phyloP scores from a whole-genome alignment of 305 asterid species.

The Salvia sclarea region DNA sequence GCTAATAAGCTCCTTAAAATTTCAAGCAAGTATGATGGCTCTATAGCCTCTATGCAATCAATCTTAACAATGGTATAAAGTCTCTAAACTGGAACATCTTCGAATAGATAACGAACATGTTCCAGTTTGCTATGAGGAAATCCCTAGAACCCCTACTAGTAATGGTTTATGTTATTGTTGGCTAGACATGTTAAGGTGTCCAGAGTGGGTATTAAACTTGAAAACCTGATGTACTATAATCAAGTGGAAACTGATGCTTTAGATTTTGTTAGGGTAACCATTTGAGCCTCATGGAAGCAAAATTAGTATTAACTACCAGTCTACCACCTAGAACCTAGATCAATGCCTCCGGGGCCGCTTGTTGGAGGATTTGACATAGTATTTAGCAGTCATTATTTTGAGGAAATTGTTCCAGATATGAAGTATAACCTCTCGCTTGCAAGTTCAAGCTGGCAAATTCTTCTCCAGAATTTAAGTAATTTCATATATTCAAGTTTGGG shows the following conservation, averaged over 20 bases:
- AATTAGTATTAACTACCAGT: not conserved
- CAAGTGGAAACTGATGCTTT: slow-evolving; percentile 17
- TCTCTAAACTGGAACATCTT: not conserved
- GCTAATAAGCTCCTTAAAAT: not conserved
- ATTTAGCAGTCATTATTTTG: not conserved
- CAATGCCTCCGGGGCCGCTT: slow-evolving; percentile 5
- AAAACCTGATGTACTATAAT: not conserved
- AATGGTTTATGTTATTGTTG: not conserved
- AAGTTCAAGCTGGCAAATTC: slow-evolving; percentile 3
- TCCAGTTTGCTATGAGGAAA: not conserved
- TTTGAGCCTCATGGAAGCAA: not conserved
- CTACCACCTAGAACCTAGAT: not conserved
- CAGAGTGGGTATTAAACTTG: not conserved
- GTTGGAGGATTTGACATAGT: not conserved
- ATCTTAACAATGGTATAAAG: too few species aligned
- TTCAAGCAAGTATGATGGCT: not conserved
- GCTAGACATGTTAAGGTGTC: not conserved
- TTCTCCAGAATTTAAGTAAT: not conserved
- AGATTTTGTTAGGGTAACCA: not conserved
- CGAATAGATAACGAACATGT: not conserved
- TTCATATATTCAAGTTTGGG: not conserved
- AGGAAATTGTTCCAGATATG: not conserved
- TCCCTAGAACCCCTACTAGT: not conserved
- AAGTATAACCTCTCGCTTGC: slow-evolving; percentile 8
- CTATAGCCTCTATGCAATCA: not conserved